Evolutionary conservation across 192 early-diverging fungal species (phyloP).

Genomic region (Coemansia javaensis): DNA sequence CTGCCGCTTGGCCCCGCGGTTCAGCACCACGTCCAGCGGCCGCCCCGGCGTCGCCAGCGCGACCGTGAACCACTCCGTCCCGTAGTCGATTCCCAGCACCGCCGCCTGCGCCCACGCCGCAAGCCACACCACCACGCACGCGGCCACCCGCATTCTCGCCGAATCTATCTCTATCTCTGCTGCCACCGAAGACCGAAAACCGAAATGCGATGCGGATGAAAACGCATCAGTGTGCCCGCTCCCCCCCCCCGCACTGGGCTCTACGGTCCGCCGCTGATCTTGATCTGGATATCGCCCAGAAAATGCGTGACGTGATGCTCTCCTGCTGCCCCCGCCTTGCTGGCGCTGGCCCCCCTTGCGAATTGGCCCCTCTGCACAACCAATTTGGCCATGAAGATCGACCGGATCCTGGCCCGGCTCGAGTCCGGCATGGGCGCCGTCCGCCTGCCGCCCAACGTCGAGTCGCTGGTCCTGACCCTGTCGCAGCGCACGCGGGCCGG

Average conservation of each 20-base stretch:
- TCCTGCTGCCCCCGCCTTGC: no score
- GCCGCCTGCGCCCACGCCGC: conserved; percentile 47
- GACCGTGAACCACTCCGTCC: conserved; percentile 96
- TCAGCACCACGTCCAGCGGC: conserved; percentile 90
- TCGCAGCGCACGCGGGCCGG: conserved; percentile 46
- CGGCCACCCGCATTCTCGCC: no score
- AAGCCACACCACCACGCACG: conserved; percentile 1
- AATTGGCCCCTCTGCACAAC: no score
- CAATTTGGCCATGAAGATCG: conserved; percentile 53
- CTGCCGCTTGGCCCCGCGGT: conserved; percentile 93
- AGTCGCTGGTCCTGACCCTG: conserved; percentile 39
- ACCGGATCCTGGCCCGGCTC: conserved; percentile 27
- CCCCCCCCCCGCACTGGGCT: no score
- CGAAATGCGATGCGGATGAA: no score
- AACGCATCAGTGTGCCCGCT: no score
- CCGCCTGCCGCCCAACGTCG: conserved; percentile 32
- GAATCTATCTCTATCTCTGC: no score
- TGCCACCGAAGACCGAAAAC: no score
- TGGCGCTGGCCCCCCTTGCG: no score
- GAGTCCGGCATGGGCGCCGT: conserved; percentile 37
- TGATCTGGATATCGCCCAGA: no score
- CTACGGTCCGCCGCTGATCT: no score
- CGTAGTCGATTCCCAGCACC: conserved; percentile 95
- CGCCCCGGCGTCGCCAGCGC: conserved; percentile 86
- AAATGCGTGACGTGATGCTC: no score